Evolutionary conservation across 495 filamentous ascomycete species (phyloP).

Genomic region (Penicillium coprophilum): DNA sequence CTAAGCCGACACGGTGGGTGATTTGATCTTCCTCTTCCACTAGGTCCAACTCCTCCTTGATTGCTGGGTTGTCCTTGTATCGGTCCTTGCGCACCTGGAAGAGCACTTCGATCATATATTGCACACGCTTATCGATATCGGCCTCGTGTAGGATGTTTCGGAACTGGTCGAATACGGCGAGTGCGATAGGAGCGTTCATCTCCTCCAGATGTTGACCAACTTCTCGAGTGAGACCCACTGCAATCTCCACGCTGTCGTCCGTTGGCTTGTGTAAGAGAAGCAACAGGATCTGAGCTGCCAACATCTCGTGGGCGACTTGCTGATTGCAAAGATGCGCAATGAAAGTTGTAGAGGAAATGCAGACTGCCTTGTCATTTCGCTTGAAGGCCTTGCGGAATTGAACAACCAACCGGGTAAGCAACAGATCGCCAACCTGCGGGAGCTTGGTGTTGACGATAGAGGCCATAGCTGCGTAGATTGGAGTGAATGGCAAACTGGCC

Average conservation of each 20-base stretch:
- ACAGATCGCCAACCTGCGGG: conserved; percentile 86
- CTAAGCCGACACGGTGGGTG: conserved; percentile 76
- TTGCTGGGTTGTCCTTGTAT: conserved; percentile 89
- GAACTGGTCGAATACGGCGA: conserved; percentile 93
- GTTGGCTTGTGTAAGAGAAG: conserved; percentile 90
- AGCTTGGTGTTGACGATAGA: conserved; percentile 98
- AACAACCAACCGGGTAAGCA: conserved; percentile 80
- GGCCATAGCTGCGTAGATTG: conserved; percentile 91
- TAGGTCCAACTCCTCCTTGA: conserved; percentile 91
- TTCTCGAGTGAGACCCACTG: conserved; percentile 85
- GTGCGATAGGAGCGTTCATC: conserved; percentile 80
- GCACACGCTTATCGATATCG: conserved; percentile 91
- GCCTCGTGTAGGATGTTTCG: conserved; percentile 91
- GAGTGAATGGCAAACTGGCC: conserved; percentile 92
- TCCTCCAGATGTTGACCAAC: conserved; percentile 93
- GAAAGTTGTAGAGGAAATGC: conserved; percentile 85
- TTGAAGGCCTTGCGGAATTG: conserved; percentile 97
- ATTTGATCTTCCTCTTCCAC: conserved; percentile 98
- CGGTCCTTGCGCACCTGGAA: conserved; percentile 96
- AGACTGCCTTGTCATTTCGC: conserved; percentile 95
- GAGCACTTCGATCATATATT: conserved; percentile 98
- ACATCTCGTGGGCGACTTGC: conserved; percentile 90
- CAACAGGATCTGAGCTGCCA: conserved; percentile 86
- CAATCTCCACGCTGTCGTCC: conserved; percentile 97
- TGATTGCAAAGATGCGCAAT: conserved; percentile 93